Conservation (phyloP, 164 flowering plant species). For the Umbilicus rupestris region DNA sequence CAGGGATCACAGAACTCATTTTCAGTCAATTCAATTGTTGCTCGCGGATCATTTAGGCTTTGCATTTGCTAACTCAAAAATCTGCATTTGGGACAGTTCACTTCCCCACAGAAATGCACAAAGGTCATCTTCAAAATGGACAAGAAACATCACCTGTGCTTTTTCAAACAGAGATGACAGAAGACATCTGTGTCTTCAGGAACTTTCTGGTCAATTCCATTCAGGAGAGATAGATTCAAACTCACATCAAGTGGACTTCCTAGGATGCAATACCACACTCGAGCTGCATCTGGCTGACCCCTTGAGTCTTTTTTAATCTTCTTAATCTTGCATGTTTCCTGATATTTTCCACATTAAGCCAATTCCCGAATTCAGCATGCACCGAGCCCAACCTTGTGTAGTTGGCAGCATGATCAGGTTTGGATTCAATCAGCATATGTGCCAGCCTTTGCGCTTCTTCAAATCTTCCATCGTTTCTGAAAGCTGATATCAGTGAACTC, state of each 20-base stretch:
- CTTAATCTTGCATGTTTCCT: conserved; percentile 31
- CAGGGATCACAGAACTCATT: too few relatives aligned
- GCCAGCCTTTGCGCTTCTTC: conserved; percentile 40
- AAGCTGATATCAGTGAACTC: conserved; percentile 49
- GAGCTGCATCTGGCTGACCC: conserved; percentile 37
- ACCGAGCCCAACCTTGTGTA: conserved; percentile 36
- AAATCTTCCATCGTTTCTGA: conserved; percentile 38
- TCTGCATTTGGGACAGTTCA: neutral
- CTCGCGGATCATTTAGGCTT: neutral
- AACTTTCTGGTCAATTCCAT: neutral
- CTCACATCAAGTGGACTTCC: neutral
- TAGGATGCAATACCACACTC: neutral
- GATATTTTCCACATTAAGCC: conserved; percentile 38
- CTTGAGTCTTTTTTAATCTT: conserved; percentile 30
- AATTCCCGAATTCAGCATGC: conserved; percentile 38
- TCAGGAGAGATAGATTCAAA: neutral
- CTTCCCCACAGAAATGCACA: neutral
- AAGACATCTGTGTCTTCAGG: neutral
- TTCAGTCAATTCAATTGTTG: too few relatives aligned
- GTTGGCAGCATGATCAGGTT: conserved; percentile 48
- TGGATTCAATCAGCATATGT: conserved; percentile 25
- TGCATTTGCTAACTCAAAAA: neutral
- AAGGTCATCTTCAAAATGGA: neutral
- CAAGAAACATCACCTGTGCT: neutral
- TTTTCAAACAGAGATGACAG: neutral